These are phyloP conservation scores for Mycena belliarum DNA, from an alignment of 768 basidiomycete genomes.

Conservation along the genomic window DNA sequence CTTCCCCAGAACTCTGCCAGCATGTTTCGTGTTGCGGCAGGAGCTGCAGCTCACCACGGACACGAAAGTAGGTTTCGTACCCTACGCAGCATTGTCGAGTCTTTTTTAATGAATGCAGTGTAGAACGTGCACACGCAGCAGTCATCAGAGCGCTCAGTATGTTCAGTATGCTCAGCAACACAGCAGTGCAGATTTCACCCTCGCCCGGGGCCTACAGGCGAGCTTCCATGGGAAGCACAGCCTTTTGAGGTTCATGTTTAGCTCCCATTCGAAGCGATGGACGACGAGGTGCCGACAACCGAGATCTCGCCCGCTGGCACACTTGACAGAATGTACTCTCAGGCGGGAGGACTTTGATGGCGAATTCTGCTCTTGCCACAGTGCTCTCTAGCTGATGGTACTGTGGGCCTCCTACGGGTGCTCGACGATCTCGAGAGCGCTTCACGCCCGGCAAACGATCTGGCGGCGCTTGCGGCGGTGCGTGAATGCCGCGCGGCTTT, in stretches of 20 bases:
- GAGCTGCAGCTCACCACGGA: conserved; percentile 60
- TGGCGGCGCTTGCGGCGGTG: conserved; percentile 54
- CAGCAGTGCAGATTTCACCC: conserved; percentile 73
- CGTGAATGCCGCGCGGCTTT: conserved; percentile 61
- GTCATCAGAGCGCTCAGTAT: conserved; percentile 65
- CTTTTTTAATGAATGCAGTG: no score
- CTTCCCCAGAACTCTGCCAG: conserved; percentile 52
- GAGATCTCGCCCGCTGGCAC: conserved; percentile 77
- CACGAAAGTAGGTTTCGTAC: conserved; percentile 45
- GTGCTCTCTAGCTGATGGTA: conserved; percentile 14
- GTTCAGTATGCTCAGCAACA: conserved; percentile 80
- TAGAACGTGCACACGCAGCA: conserved; percentile 76
- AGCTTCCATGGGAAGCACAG: conserved; percentile 76
- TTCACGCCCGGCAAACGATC: conserved; percentile 46
- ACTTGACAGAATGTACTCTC: conserved; percentile 51
- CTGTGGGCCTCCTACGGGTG: conserved; percentile 57
- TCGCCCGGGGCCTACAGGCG: conserved; percentile 62
- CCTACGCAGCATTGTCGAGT: no score
- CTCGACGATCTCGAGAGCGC: conserved; percentile 68
- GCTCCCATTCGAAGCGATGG: conserved; percentile 87
- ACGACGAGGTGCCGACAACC: conserved; percentile 74
- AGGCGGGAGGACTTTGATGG: conserved; percentile 76
- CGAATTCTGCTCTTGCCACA: not conserved
- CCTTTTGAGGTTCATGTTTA: conserved; percentile 86
- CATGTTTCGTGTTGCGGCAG: conserved; percentile 55